These are phyloP conservation scores for Naganishia sp. DNA, from an alignment of 1,284 basidiomycete genomes.

Conservation along the genomic window DNA sequence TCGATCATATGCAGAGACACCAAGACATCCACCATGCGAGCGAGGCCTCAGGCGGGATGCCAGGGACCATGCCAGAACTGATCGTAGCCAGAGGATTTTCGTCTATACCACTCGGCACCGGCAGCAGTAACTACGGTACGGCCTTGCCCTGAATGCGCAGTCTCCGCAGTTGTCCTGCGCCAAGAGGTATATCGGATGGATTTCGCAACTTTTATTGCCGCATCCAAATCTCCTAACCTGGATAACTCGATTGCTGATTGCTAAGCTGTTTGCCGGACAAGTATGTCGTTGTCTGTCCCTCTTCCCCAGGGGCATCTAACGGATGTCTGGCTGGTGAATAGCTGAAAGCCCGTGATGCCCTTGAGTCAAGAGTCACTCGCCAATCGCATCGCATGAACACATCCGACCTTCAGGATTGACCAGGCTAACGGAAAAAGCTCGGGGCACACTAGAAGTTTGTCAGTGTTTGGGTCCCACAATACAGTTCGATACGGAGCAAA, in stretches of 20 bases:
- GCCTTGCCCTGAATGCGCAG: background rate
- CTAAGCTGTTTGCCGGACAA: background rate
- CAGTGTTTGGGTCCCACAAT: too few species aligned
- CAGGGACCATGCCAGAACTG: background rate
- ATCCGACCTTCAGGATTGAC: too few species aligned
- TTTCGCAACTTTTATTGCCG: background rate
- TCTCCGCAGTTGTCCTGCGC: constrained; percentile 9
- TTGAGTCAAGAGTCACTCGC: too few species aligned
- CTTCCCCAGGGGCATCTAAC: too few species aligned
- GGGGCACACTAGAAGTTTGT: too few species aligned
- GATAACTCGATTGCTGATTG: background rate
- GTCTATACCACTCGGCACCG: background rate
- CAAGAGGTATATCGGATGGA: constrained; percentile 2
- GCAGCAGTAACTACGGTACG: constrained; percentile 1
- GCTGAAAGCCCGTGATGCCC: too few species aligned
- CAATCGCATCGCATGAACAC: too few species aligned
- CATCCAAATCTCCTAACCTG: background rate
- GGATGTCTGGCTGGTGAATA: too few species aligned
- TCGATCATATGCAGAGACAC: constrained; percentile 8
- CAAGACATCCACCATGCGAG: background rate
- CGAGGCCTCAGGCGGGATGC: too few species aligned
- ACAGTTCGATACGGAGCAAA: too few species aligned
- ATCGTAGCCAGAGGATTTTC: background rate
- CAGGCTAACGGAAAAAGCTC: too few species aligned
- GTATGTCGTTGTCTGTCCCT: too few species aligned